Evolutionary conservation across 257 asterid species (phyloP), one percentile per base, ranked within the genome.

Genomic region (Leptodermis oblonga): DNA sequence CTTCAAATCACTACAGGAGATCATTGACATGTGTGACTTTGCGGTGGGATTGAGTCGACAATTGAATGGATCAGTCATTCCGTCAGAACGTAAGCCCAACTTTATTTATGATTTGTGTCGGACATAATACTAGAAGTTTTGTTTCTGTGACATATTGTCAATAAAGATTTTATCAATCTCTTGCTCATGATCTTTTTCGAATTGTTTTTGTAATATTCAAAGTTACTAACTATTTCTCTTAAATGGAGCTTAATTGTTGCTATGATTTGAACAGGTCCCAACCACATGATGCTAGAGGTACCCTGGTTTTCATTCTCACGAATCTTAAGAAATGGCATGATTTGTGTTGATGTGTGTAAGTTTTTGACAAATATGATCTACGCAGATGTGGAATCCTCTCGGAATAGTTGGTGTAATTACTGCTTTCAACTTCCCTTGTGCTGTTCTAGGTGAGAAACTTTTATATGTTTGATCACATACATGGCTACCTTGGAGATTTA

Each of bases 31-130:
- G 99, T 94, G 99, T 53, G 99, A 94, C 84, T 94, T 87, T 81
- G 95, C 96, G 67, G 99, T 94, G 85, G 99, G 99, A 76, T 83
- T 94, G 78, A 94, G 99, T 75, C 96, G 99, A 52, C 99, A 94
- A 83, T 88, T 94, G 73, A 94, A 94, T 79, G 99, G 99, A 68
- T 89, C 96, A 1, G 78, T 94, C 71, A 94, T 94, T 76, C 98
- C 99, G 70, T 94, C 99, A 66, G 99, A 94, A 85, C 88, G 99
- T 94, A 85, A 86, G 98, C 72, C 59, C 68, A 49, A 58, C 58
- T 67, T 15, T 74, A 62, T 37, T 23, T 34, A 25, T 45, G 23
- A 33, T 22, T 67, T 52, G 17, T 41, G 6, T 12, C 13, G 34
- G 68, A 63, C 20, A 25, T 62, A 62, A 8, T 13, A 6, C 33